phyloP scores from a whole-genome alignment of 768 basidiomycete species.

The Holtermannia corniformis region DNA sequence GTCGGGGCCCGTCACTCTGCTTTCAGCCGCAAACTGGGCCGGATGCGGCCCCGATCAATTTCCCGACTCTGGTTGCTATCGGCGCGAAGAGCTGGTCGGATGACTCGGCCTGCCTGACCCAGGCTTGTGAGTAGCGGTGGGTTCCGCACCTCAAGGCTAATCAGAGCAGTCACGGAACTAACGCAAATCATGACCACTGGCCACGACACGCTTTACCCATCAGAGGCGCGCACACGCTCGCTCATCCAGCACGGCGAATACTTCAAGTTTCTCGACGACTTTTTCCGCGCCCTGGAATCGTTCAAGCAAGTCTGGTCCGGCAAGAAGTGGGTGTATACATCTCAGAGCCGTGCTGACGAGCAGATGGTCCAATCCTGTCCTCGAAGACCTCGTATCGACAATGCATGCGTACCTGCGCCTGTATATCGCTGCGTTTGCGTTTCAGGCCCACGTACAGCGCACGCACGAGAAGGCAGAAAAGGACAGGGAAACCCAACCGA shows the following conservation, averaged over 20 bases:
- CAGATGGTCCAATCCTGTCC: slow-evolving; percentile 25
- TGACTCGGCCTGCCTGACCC: slow-evolving; percentile 23
- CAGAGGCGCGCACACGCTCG: slow-evolving; percentile 23
- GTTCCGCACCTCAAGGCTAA: too few relatives aligned
- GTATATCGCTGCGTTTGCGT: slow-evolving; percentile 33
- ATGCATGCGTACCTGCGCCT: slow-evolving; percentile 30
- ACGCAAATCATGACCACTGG: slow-evolving; percentile 37
- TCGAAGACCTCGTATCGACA: slow-evolving; percentile 27
- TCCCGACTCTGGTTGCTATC: slow-evolving; percentile 21
- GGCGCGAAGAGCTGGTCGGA: slow-evolving; percentile 15
- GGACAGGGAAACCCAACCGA: slow-evolving; percentile 14
- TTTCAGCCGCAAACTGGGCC: slow-evolving; percentile 37
- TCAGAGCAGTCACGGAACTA: slow-evolving; percentile 19
- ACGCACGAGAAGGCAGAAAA: slow-evolving; percentile 28
- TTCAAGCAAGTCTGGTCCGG: slow-evolving; percentile 28
- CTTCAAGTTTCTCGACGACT: slow-evolving; percentile 33
- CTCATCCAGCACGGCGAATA: slow-evolving; percentile 19
- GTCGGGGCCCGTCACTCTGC: slow-evolving; percentile 33
- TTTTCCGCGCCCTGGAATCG: slow-evolving; percentile 22
- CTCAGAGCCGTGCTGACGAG: neutral
- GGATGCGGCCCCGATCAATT: slow-evolving; percentile 27
- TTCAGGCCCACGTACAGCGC: slow-evolving; percentile 33
- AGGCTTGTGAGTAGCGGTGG: slow-evolving; percentile 16
- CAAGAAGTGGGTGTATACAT: slow-evolving; percentile 16
- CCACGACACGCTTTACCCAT: slow-evolving; percentile 36